Evolutionary conservation across 1,284 basidiomycete genomes (phyloP).

Genomic region (Cryptococcus maquisensis): DNA sequence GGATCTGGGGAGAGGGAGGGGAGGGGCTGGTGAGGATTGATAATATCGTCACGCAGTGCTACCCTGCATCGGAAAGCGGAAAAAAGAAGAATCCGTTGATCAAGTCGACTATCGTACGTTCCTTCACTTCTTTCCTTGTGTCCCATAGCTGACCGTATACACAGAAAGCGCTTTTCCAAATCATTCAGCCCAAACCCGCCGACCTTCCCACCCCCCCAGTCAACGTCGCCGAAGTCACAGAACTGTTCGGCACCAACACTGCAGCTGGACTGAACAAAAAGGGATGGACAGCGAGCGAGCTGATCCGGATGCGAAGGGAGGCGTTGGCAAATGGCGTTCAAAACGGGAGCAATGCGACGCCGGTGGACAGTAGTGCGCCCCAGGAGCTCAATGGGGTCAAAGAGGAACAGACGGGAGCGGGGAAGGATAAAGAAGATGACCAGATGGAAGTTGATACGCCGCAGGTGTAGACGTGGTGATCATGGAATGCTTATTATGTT

Average conservation of each 20-base stretch:
- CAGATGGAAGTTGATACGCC: too few species aligned
- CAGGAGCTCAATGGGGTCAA: too few species aligned
- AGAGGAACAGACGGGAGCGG: neutral
- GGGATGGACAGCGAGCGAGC: constrained; percentile 31
- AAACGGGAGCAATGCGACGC: too few species aligned
- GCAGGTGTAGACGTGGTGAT: too few species aligned
- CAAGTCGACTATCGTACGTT: constrained; percentile 28
- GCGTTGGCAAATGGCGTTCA: neutral
- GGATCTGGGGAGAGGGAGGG: constrained; percentile 51
- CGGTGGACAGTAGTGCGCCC: too few species aligned
- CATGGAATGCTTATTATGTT: too few species aligned
- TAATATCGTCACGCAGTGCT: constrained; percentile 20
- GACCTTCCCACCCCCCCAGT: constrained; percentile 14
- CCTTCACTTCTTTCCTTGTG: neutral
- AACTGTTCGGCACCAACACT: constrained; percentile 29
- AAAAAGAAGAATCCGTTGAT: constrained; percentile 33
- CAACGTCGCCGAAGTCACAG: constrained; percentile 14
- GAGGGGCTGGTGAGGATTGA: constrained; percentile 28
- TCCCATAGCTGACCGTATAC: neutral
- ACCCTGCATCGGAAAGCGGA: constrained; percentile 26
- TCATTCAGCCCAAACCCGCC: constrained; percentile 13
- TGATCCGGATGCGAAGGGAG: constrained; percentile 22
- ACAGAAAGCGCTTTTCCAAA: constrained; percentile 7
- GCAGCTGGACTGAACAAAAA: constrained; percentile 32
- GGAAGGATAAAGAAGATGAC: too few species aligned